Evolutionary conservation across 257 asterid genomes (phyloP), one percentile per base, ranked within the genome.

Genomic region (Paraleonurus japonicus): DNA sequence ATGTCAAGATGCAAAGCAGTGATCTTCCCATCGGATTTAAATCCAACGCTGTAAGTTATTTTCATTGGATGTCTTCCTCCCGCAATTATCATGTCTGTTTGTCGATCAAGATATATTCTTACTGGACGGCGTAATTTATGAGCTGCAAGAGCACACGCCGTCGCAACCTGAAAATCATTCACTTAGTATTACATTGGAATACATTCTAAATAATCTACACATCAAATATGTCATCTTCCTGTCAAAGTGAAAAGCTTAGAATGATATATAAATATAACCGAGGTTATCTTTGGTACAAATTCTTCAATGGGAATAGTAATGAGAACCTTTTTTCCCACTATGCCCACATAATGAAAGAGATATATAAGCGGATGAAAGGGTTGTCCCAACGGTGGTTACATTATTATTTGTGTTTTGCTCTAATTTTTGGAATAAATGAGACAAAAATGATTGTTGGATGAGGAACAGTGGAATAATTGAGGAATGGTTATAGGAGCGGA

Each of bases 121-220:
- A 74, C 78, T 2, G 78, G 78, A 8, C 78, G 73, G 10, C 70
- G 61, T 43, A 74, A 8, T 37, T 74, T 65, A 53, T 65, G 65
- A 37, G 78, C 78, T 65, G 78, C 78, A 39, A 74, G 61, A 19
- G 78, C 78, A 65, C 78, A 74, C 3, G 73, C 78, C 10, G 78
- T 15, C 20, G 78, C 67, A 26, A 74, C 30, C 78, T 74, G 51
- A 65, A 54, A 47, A 63, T 27, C 32, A 37, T 17, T 24, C 53
- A 47, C 17, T 57, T 58, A 17, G 66, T 13, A 32, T 32, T 58
- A 58, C 41, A n/a, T n/a, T 58, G 8, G 8, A 24, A 24, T 57
- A 57, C n/a, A 24, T 26, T 57, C 35, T n/a, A 59, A 23, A 12
- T 11, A 41, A 43, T 13, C 51, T 43, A 13, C 43, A 7, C 43